Evolutionary conservation across 495 filamentous ascomycete species (phyloP).

Genomic region (Neurospora sp.): DNA sequence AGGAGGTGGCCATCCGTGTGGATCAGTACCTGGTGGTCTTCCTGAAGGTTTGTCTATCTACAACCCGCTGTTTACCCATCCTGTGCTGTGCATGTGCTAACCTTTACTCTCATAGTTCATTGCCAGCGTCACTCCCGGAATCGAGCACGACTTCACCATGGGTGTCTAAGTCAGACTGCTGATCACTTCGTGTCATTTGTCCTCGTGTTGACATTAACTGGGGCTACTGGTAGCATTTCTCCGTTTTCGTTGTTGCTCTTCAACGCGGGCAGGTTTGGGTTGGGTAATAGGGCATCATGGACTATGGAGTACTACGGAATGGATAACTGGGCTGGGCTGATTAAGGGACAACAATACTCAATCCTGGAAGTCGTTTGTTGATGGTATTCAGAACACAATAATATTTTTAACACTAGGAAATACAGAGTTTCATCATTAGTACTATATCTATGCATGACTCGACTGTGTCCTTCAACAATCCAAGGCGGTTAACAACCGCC

Average conservation of each 20-base stretch:
- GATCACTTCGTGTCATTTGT: background rate
- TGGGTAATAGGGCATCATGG: background rate
- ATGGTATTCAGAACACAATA: background rate
- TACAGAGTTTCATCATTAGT: background rate
- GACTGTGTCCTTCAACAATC: background rate
- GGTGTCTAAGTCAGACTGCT: slow-evolving; percentile 48
- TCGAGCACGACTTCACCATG: slow-evolving; percentile 99
- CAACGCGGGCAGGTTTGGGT: background rate
- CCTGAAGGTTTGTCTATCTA: slow-evolving; percentile 47
- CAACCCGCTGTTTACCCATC: background rate
- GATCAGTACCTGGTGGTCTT: slow-evolving; percentile 98
- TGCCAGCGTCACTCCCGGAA: slow-evolving; percentile 90
- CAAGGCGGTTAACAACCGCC: slow-evolving; percentile 7
- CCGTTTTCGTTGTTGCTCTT: background rate
- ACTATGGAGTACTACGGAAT: background rate
- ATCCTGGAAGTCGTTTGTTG: background rate
- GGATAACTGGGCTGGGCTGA: background rate
- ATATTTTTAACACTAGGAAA: background rate
- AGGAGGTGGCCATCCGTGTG: slow-evolving; percentile 83
- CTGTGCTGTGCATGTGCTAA: background rate
- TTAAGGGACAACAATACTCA: background rate
- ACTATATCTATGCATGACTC: background rate
- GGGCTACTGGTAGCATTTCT: background rate
- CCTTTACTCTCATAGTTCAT: slow-evolving; percentile 55
- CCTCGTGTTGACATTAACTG: background rate